Evolutionary conservation across 805 yeast species (phyloP), one percentile per base, ranked within the genome.

Genomic region (Barnettozyma vustinii): DNA sequence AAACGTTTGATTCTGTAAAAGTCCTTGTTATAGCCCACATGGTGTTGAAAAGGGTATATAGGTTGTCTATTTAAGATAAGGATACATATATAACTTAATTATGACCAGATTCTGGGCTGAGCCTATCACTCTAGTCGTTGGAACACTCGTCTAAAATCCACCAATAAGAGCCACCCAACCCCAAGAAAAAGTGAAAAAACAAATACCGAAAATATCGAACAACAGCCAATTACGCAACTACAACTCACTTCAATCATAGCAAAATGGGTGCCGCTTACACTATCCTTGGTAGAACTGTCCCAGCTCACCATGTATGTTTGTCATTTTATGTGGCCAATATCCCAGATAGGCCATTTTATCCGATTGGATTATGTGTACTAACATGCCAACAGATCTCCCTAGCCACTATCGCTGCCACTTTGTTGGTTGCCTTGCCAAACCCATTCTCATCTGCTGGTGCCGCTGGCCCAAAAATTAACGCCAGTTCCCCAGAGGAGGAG

Each of bases 401-500:
- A 56, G 94, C 84, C 58, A 89, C 97, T 40, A 74, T 91, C 60
- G 83, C 85, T 55, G 67, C 83, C 30, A 84, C 87, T 46, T 79
- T 77, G 37, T 74, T 81, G 42, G 68, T 81, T 47, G 81, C 77
- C 52, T 67, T 75, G 44, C 94, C 94, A 65, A 85, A 87, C 68
- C 88, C 91, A 68, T 82, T 69, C 47, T 59, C 67, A 9, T 35
- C 59, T 10, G 19, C 55, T 20, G 52, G 53, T 48, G 70, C 81
- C 23, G 74, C 78, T 56, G 74, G 81, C 56, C 78, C 84, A 60
- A 73, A 76, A 53, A 77, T 89, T 67, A 79, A 80, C 56, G 96
- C 96, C 56, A 69, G 81, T 49, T 79, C 90, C 45, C 81, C 89
- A 58, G 97, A 89, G 63, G 97, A 91, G 74, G 96, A 87, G 69